Base-by-base conservation (phyloP, 2,329 filamentous ascomycete species). In the Colletotrichum truncatum region DNA sequence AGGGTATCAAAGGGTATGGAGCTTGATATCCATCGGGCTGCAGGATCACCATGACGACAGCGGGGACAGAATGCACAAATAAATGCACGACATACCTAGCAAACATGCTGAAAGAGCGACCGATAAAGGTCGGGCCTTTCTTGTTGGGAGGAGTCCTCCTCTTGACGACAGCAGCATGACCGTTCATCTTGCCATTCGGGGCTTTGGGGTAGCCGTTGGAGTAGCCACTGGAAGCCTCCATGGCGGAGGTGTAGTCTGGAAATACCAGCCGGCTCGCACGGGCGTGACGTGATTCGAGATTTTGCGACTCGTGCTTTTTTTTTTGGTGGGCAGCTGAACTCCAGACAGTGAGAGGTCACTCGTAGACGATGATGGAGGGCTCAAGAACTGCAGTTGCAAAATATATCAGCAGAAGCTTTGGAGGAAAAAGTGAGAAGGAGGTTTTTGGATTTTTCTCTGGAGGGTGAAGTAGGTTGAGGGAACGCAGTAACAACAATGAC, bases 31-130 rank as follows among this genome's bases (percentile, higher is more conserved):
- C 23, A 32, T 34, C 4, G 16, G 41, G 23, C 12, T 36, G 36
- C 39, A 52, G 14, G 6, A 18, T 64, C 49, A 58, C 36, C 38
- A 26, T 23, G 43, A 45, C 8, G 34, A 57, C 18, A 48, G 18
- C 7, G 16, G 49, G 26, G 39, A 41, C 4, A 16, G 6, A n/a
- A 39, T 26, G 5, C 36, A 46, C 43, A 21, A 43, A 58, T 9
- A 11, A 38, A 49, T 14, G n/a, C 32, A 59, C 5, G 18, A 69
- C 78, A 60, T 81, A 88, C 88, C 89, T 87, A 14, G 87, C 85
- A 30, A 84, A 68, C 16, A 82, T 77, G 73, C 78, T 86, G 67
- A 88, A 77, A 38, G 81, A 69, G 73, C 81, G 78, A 16, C 74
- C 70, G 6, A 82, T 56, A 59, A 81, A 68, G 30, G 79, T 73